Conservation (phyloP, 2,329 filamentous ascomycete genomes). For the Clonostachys byssicola region DNA sequence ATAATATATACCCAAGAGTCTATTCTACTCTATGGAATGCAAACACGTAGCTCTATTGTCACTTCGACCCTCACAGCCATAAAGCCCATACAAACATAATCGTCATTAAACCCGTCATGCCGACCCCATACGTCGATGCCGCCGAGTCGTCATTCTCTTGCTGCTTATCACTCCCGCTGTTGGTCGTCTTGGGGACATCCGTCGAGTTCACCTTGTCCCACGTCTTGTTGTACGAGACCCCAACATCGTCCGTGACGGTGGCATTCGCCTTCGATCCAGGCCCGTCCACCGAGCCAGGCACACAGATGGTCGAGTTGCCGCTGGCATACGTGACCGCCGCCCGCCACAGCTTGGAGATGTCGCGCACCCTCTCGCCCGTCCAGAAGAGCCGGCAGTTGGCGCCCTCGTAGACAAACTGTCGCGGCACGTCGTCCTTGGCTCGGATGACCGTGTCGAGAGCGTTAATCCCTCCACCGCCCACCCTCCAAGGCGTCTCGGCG, state of each 20-base stretch:
- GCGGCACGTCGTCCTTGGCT: background rate
- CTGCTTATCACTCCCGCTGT: background rate
- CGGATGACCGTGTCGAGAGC: too few species aligned
- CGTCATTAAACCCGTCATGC: too few species aligned
- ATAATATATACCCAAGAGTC: too few species aligned
- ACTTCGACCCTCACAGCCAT: too few species aligned
- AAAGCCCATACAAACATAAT: too few species aligned
- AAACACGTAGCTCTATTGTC: too few species aligned
- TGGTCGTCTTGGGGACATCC: background rate
- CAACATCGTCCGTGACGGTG: background rate
- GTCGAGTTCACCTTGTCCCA: background rate
- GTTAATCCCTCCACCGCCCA: background rate
- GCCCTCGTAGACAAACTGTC: slow-evolving; percentile 1
- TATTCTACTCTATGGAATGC: too few species aligned
- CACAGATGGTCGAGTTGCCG: background rate
- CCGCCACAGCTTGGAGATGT: background rate
- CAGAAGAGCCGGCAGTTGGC: slow-evolving; percentile 1
- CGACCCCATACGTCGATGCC: too few species aligned
- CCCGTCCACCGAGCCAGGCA: background rate
- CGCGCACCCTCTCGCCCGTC: background rate
- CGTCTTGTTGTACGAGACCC: background rate
- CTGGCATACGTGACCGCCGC: background rate
- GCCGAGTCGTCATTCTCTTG: too few species aligned
- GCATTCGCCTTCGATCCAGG: background rate
- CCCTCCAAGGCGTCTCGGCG: too few species aligned